Conservation (phyloP, 495 filamentous ascomycete genomes). For the Aspergillus hancockii region DNA sequence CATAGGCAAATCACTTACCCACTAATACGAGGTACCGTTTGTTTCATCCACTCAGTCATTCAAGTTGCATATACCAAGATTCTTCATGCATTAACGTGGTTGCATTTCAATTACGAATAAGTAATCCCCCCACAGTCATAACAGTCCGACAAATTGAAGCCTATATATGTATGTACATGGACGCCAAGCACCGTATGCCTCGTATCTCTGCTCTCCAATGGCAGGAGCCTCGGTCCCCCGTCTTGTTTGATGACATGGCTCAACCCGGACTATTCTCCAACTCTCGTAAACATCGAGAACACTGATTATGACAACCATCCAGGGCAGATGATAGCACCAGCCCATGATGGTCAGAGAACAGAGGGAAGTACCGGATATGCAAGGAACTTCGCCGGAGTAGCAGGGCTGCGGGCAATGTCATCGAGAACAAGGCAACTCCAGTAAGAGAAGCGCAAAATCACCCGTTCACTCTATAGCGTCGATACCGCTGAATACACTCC, state of each 20-base stretch:
- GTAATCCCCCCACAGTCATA: conserved; percentile 6
- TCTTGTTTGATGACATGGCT: neutral
- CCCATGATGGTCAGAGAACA: neutral
- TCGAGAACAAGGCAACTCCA: conserved; percentile 19
- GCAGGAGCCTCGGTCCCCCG: neutral
- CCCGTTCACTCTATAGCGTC: conserved; percentile 37
- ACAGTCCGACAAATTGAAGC: conserved; percentile 24
- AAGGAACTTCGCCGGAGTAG: neutral
- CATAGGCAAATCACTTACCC: neutral
- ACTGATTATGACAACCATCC: neutral
- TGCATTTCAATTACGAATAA: neutral
- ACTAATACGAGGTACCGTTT: neutral
- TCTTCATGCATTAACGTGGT: neutral
- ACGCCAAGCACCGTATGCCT: conserved; percentile 17
- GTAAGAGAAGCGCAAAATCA: conserved; percentile 33
- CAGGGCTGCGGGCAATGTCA: neutral
- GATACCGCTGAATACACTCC: conserved; percentile 40
- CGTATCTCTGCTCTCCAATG: neutral
- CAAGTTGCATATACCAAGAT: neutral
- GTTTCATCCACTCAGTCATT: neutral
- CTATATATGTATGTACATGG: conserved; percentile 30
- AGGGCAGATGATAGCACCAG: neutral
- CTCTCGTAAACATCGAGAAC: neutral
- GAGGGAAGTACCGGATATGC: too few relatives aligned
- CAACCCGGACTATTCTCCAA: neutral